Evolutionary conservation across 768 basidiomycete species (phyloP).

Genomic region (Lanmaoa rubissima): DNA sequence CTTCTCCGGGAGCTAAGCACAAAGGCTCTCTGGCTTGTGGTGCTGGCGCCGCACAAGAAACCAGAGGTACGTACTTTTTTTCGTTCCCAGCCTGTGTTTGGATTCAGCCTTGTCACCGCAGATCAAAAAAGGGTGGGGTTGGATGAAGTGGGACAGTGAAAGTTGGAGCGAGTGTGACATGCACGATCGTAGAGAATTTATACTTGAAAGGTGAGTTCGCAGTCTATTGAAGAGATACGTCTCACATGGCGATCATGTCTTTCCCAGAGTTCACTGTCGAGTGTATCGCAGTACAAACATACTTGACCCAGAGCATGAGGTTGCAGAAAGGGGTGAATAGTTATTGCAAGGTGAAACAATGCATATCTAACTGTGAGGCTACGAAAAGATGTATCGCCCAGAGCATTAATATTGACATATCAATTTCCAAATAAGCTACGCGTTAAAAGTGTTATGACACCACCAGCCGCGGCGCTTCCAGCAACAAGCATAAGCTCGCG

Average conservation of each 20-base stretch:
- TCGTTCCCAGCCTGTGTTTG: background rate
- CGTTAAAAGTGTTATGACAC: constrained; percentile 24
- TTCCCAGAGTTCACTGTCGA: constrained; percentile 29
- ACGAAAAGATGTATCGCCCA: background rate
- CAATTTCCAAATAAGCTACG: constrained; percentile 18
- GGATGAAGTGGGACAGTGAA: constrained; percentile 59
- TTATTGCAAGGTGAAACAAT: background rate
- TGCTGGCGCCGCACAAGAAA: constrained; percentile 74
- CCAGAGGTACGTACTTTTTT: constrained; percentile 52
- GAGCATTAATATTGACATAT: constrained; percentile 7
- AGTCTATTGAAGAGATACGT: background rate
- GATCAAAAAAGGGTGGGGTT: constrained; percentile 70
- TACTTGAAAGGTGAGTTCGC: constrained; percentile 44
- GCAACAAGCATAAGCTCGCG: constrained; percentile 29
- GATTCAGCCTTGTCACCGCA: constrained; percentile 19
- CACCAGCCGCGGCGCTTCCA: constrained; percentile 30
- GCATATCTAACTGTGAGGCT: background rate
- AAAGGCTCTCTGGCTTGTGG: constrained; percentile 61
- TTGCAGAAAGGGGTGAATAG: constrained; percentile 4
- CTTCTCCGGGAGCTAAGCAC: constrained; percentile 63
- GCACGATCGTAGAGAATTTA: constrained; percentile 41
- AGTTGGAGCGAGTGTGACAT: constrained; percentile 44
- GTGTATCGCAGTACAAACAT: constrained; percentile 28
- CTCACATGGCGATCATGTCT: background rate
- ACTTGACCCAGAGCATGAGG: background rate